Base-by-base conservation (phyloP, 768 basidiomycete species). In the Russula brevipes region DNA sequence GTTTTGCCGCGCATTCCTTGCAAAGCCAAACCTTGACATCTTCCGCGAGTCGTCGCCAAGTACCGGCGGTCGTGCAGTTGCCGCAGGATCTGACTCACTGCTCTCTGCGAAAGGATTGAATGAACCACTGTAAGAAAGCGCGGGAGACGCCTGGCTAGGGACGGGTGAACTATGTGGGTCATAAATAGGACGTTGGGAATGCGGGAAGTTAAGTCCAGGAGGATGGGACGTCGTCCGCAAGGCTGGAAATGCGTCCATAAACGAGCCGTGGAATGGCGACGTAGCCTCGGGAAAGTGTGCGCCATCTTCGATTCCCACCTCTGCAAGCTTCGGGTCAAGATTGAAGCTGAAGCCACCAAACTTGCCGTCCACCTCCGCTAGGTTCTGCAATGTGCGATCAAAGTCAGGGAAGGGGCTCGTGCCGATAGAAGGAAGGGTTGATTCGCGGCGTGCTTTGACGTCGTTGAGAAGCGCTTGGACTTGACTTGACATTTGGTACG, bases 401-500 rank as follows among this genome's bases (percentile, higher is more conserved):
- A 95, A 85, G 66, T 95, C 93, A 10, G 93, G 94, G 81, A 95
- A 95, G 11, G 90, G 84, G 72, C 80, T 91, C 39, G 77, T 74
- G 51, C 75, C 73, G 45, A 76, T 72, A 8, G 78, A 70, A 11
- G 73, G 70, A 24, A 79, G 72, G 2, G 77, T 76, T 8, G 82
- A 79, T 68, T 91, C 88, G 50, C 91, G 81, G 39, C 91, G 79
- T 24, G 84, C 84, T 70, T 85, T 87, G 44, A 95, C 82, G 68
- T 94, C 93, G 61, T 94, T 90, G 51, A 95, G 78, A 51, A 95
- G 79, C 1, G 89, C 90, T 65, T 87, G 87, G 2, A 90, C 91
- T 44, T 91, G 88, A 16, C 80, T 88, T 0, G 93, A 94, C 79
- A 94, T 90, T 70, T 94, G 91, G 73, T 94, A 95, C 5, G 84